Base-by-base conservation (phyloP, 176 grass and related monocot species). In the Oryza punctata region DNA sequence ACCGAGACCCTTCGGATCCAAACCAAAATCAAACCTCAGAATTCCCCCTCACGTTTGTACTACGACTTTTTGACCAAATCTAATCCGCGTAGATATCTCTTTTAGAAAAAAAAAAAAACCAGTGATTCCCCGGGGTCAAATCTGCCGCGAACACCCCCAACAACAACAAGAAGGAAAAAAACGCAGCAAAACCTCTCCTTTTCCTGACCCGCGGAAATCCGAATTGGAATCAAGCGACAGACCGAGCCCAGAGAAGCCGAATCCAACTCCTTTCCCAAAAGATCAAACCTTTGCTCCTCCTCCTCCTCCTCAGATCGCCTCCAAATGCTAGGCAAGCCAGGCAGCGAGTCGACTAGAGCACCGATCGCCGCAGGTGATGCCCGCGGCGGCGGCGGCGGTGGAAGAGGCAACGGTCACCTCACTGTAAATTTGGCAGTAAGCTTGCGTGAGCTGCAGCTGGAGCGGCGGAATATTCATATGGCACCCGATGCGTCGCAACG, bases 381-480 rank as follows among this genome's bases (percentile, higher is more conserved):
- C 37, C 37, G 37, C 37, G 37, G 37, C 37, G 37, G 37, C 7
- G 37, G 47, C 57, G 69, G 70, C 24, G 4, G 69, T 67, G 59
- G 38, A 74, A 74, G 30, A 74, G 30, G 77, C 84, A 86, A 86
- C 84, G 84, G 84, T 80, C 77, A 69, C 84, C 84, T 80, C 69
- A 43, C 69, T 30, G 44, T 19, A 21, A 47, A 23, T 61, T 61
- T 61, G 57, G 41, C 26, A 73, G 40, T 3, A 41, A 12, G 33
- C 25, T 69, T 69, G 38, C 45, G 10, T n/a, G n/a, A n/a, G 45
- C 45, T 47, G 38, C 10, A 71, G 69, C 21, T 44, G 11, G 21
- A 24, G n/a, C 38, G 3, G 69, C n/a, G 69, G 38, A 71, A 15
- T 37, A 68, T 68, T 68, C 30, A 37, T 18, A 10, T 13, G 65